Conservation (phyloP, 148 eudicot species). For the Euryodendron excelsum region DNA sequence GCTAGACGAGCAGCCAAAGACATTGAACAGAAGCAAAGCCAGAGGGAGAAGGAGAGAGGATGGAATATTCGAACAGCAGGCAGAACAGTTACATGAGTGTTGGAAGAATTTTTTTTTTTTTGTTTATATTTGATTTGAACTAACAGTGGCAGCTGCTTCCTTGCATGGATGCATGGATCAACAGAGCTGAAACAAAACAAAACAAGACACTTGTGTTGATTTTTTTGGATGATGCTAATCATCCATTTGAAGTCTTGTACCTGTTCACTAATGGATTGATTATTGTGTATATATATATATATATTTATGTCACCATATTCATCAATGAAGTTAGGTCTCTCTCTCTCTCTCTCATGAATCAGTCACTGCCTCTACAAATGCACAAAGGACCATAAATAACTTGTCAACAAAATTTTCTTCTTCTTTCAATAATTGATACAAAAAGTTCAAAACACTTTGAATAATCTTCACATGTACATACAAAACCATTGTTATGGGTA, state of each 20-base stretch:
- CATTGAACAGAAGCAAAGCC: constrained; percentile 45
- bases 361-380: too few relatives aligned
- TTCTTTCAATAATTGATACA: too few relatives aligned
- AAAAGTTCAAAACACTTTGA: background rate
- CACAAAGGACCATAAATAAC: too few relatives aligned
- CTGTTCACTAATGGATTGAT: constrained; percentile 20
- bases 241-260: constrained; percentile 17
- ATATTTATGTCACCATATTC: background rate
- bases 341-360: too few relatives aligned
- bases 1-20: constrained; percentile 46
- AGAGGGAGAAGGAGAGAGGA: constrained; percentile 72
- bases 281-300: constrained; percentile 20
- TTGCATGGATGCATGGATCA: too few relatives aligned
- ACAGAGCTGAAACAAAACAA: background rate
- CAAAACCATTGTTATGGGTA: background rate
- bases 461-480: background rate
- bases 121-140: too few relatives aligned
- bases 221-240: constrained; percentile 27
- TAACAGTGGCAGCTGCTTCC: too few relatives aligned
- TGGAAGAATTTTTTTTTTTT: too few relatives aligned
- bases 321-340: too few relatives aligned
- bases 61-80: constrained; percentile 67
- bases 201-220: too few relatives aligned
- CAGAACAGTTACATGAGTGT: constrained; percentile 28
- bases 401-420: background rate